phyloP scores from a whole-genome alignment of 2,329 filamentous ascomycete genomes.

The Xylaria polymorpha region DNA sequence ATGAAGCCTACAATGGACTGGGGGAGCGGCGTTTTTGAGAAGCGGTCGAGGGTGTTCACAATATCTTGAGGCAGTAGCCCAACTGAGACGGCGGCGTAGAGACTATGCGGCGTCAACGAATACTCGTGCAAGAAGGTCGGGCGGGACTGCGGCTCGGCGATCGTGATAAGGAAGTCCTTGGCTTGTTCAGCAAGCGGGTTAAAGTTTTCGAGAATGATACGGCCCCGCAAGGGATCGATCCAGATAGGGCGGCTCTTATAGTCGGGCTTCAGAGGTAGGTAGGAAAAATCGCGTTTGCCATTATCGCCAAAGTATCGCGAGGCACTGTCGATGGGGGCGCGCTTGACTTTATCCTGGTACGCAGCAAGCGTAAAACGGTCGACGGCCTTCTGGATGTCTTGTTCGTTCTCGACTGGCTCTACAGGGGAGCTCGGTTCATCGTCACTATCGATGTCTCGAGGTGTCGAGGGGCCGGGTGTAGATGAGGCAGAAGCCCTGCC shows the following conservation, averaged over 20 bases:
- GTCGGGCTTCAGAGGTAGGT: slow-evolving; percentile 84
- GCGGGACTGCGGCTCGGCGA: slow-evolving; percentile 91
- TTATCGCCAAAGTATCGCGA: slow-evolving; percentile 60
- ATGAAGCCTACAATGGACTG: slow-evolving; percentile 85
- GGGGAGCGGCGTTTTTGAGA: slow-evolving; percentile 89
- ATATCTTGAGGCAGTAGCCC: slow-evolving; percentile 92
- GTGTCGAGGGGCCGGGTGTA: slow-evolving; percentile 70
- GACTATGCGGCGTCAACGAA: slow-evolving; percentile 86
- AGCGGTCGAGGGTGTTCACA: slow-evolving; percentile 85
- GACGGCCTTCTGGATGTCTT: slow-evolving; percentile 68
- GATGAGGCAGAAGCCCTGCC: slow-evolving; percentile 68
- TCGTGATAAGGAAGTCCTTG: slow-evolving; percentile 94
- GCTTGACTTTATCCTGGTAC: slow-evolving; percentile 60
- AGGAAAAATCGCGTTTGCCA: slow-evolving; percentile 76
- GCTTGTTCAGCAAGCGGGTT: slow-evolving; percentile 86
- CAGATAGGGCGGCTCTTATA: slow-evolving; percentile 90
- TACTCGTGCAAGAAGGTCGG: slow-evolving; percentile 96
- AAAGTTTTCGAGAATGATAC: slow-evolving; percentile 94
- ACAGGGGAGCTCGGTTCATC: slow-evolving; percentile 57
- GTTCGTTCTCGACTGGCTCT: slow-evolving; percentile 62
- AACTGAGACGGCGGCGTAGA: slow-evolving; percentile 95
- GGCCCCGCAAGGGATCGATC: slow-evolving; percentile 88
- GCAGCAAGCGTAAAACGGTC: slow-evolving; percentile 68
- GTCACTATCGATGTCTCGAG: slow-evolving; percentile 66
- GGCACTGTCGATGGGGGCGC: slow-evolving; percentile 55